These are phyloP conservation scores for Rosa rugosa DNA, from an alignment of 306 rosid species.

Conservation along the genomic window DNA sequence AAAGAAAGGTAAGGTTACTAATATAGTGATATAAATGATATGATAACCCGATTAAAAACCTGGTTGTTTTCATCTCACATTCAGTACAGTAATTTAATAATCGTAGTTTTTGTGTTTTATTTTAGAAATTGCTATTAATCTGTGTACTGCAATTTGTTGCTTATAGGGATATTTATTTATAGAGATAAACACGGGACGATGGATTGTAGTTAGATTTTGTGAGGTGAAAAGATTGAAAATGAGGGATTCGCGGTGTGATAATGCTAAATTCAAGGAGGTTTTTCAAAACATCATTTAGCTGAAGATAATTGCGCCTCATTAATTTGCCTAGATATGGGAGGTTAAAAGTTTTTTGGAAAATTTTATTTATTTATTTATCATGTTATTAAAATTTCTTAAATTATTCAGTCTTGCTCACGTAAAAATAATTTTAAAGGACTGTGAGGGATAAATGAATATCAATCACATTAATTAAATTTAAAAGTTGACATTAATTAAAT, in stretches of 20 bases:
- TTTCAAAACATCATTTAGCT: neutral
- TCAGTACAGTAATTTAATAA: neutral
- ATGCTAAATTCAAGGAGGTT: neutral
- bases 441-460: no score
- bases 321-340: no score
- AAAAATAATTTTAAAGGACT: no score
- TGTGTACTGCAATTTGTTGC: neutral
- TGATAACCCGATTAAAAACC: neutral
- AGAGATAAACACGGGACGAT: neutral
- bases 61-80: neutral
- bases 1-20: neutral
- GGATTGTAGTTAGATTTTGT: conserved; percentile 1
- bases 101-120: neutral
- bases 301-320: no score
- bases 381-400: no score
- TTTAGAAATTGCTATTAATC: neutral
- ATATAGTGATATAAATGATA: neutral
- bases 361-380: no score
- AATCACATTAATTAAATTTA: no score
- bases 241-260: neutral
- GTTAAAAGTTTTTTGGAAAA: no score
- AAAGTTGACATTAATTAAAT: no score
- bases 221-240: conserved; percentile 10
- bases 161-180: neutral
- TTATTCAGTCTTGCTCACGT: no score